These are phyloP conservation scores for Amphirosellinia nigrospora DNA, from an alignment of 495 filamentous ascomycete genomes.

Conservation along the genomic window DNA sequence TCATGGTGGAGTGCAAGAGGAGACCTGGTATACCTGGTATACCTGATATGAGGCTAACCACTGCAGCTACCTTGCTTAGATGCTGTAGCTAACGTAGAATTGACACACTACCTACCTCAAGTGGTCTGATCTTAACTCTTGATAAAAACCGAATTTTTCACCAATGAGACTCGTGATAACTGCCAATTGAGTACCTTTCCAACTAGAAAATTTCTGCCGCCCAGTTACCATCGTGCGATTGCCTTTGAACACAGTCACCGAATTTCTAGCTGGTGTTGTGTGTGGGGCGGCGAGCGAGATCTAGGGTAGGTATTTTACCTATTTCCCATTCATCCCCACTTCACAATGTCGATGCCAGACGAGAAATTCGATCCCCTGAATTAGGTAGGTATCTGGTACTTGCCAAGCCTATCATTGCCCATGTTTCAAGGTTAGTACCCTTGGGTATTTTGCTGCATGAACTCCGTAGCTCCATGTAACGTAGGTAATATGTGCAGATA, in stretches of 20 bases:
- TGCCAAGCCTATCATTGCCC: not conserved
- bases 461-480: too few species aligned
- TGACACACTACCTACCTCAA: not conserved
- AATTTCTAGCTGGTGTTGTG: not conserved
- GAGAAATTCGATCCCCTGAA: slow-evolving; percentile 18
- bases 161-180: not conserved
- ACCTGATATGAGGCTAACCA: not conserved
- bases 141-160: not conserved
- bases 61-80: not conserved
- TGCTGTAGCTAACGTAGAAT: not conserved
- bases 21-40: too few species aligned
- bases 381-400: too few species aligned
- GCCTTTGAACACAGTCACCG: too few species aligned
- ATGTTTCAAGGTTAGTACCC: too few species aligned
- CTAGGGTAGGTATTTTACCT: not conserved
- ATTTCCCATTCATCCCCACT: slow-evolving; percentile 12
- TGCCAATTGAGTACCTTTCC: not conserved
- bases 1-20: slow-evolving; percentile 14
- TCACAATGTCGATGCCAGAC: not conserved
- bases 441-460: too few species aligned
- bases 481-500: too few species aligned
- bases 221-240: not conserved
- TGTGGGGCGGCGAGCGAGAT: not conserved
- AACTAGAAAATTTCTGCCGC: not conserved
- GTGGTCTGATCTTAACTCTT: not conserved